Base-by-base conservation (phyloP, 2,329 filamentous ascomycete genomes). In the Hymenotorrendiella dingleyae region DNA sequence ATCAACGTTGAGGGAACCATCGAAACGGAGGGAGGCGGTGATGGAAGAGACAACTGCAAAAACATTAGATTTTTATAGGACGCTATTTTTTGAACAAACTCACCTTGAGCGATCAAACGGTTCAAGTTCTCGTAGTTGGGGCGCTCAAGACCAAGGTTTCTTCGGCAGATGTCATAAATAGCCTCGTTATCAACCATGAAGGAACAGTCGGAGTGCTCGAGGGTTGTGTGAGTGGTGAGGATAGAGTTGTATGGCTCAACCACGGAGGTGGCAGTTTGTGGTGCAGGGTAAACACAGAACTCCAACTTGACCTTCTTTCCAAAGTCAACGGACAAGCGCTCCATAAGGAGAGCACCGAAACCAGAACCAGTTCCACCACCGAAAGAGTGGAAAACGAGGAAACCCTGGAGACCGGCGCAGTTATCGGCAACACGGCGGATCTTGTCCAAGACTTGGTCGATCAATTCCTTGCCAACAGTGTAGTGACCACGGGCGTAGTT, bases 121-220 rank as follows among this genome's bases (percentile, higher is more conserved):
- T 98, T 98, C 58, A 98, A 77, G 78, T 98, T 96, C 79, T 95
- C 90, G 69, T 90, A 96, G 79, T 91, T 91, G 63, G 93, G 93
- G 58, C 93, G 87, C 80, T 95, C 90, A 57, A 98, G 90, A 56
- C 88, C 90, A 54, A 98, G 80, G 78, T 95, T 97, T 67, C 89
- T 86, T 64, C 90, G 86, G 84, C 93, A 98, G 68, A 98, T 97
- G 67, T 97, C 93, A 73, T 97, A 97, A 68, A 98, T 96, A 62
- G 93, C 93, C 78, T 98, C 93, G 72, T 98, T 98, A 76, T 98
- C 93, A 58, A 98, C 93, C 88, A 97, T 95, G 80, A 98, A 98
- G 62, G 86, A 94, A 79, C 93, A 97, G 80, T 98, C 93, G 52
- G 90, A 95, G 79, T 98, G 90, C 80, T 98, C 93, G 45, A 98